Conservation (phyloP, 192 early-diverging fungal species). For the Backusella sp. region DNA sequence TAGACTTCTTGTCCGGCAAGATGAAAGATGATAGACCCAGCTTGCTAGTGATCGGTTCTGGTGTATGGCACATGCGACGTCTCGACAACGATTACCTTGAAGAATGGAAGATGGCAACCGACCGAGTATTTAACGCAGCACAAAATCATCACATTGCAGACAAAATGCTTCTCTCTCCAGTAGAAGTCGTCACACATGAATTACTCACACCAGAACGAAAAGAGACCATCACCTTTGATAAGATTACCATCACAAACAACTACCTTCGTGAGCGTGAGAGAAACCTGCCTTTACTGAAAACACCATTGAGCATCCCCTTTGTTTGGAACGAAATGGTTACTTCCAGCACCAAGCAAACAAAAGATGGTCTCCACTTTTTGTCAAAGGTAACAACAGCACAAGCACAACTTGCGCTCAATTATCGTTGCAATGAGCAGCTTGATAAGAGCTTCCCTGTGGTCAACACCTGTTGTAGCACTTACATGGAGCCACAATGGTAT, state of each 20-base stretch:
- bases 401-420: conserved; percentile 61
- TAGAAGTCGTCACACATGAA: conserved; percentile 41
- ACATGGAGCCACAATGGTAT: conserved; percentile 44
- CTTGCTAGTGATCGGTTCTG: conserved; percentile 52
- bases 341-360: conserved; percentile 40
- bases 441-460: conserved; percentile 40
- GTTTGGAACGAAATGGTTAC: conserved; percentile 50
- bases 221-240: conserved; percentile 40
- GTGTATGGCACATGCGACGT: conserved; percentile 68
- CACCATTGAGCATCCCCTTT: conserved; percentile 40
- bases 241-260: conserved; percentile 52
- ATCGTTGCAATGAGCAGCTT: conserved; percentile 53
- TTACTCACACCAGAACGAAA: conserved; percentile 47
- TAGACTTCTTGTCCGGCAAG: conserved; percentile 17
- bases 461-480: conserved; percentile 60
- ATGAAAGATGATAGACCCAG: conserved; percentile 27
- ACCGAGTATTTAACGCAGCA: conserved; percentile 33
- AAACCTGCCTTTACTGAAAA: conserved; percentile 10
- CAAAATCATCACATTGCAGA: conserved; percentile 35
- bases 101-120: conserved; percentile 44
- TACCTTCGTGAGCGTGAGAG: conserved; percentile 41
- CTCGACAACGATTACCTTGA: conserved; percentile 38
- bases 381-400: conserved; percentile 44
- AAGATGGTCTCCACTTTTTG: conserved; percentile 72
- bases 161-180: conserved; percentile 35